Evolutionary conservation across 2,329 filamentous ascomycete genomes (phyloP).

Genomic region (Phyllosticta paracitricarpa): DNA sequence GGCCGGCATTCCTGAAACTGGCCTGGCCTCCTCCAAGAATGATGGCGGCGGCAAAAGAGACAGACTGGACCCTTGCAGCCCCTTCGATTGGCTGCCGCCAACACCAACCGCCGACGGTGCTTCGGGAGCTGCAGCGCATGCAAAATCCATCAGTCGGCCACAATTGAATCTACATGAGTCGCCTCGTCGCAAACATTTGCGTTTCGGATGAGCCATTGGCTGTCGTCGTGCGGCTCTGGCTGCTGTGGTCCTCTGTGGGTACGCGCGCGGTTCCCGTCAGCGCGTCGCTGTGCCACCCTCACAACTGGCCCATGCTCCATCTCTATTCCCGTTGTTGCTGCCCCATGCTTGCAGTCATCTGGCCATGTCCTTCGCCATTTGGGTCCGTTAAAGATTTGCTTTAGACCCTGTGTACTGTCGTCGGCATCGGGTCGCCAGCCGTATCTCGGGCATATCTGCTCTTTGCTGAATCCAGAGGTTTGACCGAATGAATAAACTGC

Average conservation of each 20-base stretch:
- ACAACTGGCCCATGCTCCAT: background rate
- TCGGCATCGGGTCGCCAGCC: no score
- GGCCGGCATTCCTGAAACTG: background rate
- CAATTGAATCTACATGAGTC: background rate
- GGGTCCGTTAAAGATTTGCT: no score
- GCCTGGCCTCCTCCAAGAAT: background rate
- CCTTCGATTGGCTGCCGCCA: background rate
- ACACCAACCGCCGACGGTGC: background rate
- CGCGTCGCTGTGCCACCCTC: constrained; percentile 7
- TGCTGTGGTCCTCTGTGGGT: background rate
- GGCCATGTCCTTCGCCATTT: background rate
- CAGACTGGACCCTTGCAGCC: background rate
- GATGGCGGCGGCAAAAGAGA: background rate
- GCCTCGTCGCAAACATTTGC: background rate
- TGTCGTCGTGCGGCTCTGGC: constrained; percentile 2
- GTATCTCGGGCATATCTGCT: no score
- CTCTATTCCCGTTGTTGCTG: background rate
- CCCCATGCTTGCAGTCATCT: background rate
- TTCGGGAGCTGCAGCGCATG: background rate
- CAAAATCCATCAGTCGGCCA: background rate
- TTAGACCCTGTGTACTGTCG: no score
- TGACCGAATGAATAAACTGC: background rate
- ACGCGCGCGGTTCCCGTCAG: constrained; percentile 2
- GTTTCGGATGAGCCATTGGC: constrained; percentile 5
- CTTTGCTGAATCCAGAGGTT: no score